Base-by-base conservation (phyloP, 1,284 basidiomycete genomes). In the Exobasidium rhododendri region DNA sequence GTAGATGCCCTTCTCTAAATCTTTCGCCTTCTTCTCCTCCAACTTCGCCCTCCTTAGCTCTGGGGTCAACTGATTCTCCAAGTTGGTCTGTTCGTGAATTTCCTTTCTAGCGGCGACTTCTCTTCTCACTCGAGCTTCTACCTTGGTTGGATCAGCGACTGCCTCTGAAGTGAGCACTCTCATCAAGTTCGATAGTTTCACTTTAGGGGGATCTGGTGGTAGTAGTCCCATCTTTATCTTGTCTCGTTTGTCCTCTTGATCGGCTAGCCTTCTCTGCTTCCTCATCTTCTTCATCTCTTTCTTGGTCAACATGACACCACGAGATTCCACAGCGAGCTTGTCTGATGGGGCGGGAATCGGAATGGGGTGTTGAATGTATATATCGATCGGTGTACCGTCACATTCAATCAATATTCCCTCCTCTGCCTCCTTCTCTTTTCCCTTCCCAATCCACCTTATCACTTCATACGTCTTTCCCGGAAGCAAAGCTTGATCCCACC, bases 201-300 rank as follows among this genome's bases (percentile, higher is more conserved):
- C 94, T 84, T 98, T 98, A 0, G 94, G 93, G 29, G 94, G 84
- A 79, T 97, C 94, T 31, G 94, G 93, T 6, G 96, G 93, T 53
- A 93, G 84, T 24, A 99, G 84, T 55, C 94, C 94, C 93, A 97
- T 97, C 70, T 91, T 87, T 74, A 96, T 90, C 29, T 93, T 85
- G 79, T 98, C 96, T 64, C 92, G 87, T 81, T 94, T 94, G 81
- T 99, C 94, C 81, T 96, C 89, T 64, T 94, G 81, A 74, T 94
- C 92, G 11, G 89, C 90, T 70, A 91, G 88, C 40, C 94, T 85
- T 53, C 90, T 85, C 77, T 94, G 87, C 78, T 91, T 89, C 64
- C 94, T 83, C 87, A 97, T 89, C 85, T 98, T 98, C 86, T 94
- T 96, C 84, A 90, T 88, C 80, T 98, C 94, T 86, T 90, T 77